Conservation (phyloP, 148 eudicot species). For the Camellia japonica region DNA sequence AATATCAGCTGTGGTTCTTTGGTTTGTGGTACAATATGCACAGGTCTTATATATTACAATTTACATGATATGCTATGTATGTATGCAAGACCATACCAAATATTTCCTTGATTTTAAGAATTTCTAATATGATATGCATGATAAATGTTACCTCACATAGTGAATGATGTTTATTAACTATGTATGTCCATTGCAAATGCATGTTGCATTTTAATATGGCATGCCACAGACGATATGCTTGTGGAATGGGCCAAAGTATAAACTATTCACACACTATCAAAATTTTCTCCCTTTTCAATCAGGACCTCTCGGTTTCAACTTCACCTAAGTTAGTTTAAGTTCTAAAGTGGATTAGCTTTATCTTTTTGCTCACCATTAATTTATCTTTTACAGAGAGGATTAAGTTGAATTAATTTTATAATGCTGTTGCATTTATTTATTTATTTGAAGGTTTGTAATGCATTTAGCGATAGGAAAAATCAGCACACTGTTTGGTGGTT, state of each 20-base stretch:
- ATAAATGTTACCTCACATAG: neutral
- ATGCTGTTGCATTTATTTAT: neutral
- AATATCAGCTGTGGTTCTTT: neutral
- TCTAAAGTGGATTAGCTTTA: neutral
- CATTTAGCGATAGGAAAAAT: slow-evolving; percentile 37
- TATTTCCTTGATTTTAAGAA: neutral
- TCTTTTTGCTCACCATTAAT: slow-evolving; percentile 1
- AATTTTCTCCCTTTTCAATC: neutral
- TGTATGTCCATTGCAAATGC: neutral
- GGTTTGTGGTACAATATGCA: neutral
- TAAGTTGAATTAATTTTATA: neutral
- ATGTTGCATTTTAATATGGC: neutral
- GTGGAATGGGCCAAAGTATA: neutral
- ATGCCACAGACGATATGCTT: neutral
- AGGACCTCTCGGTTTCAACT: neutral
- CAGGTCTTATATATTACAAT: neutral
- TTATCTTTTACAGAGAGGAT: slow-evolving; percentile 2
- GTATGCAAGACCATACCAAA: neutral
- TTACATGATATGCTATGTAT: neutral
- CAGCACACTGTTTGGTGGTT: slow-evolving; percentile 72
- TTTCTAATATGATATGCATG: neutral
- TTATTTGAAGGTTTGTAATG: slow-evolving; percentile 51
- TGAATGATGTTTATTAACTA: neutral
- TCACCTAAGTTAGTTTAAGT: neutral
- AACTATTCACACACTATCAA: neutral